These are phyloP conservation scores for Magnaporthiopsis rhizophila DNA, from an alignment of 2,329 filamentous ascomycete species.

Conservation along the genomic window DNA sequence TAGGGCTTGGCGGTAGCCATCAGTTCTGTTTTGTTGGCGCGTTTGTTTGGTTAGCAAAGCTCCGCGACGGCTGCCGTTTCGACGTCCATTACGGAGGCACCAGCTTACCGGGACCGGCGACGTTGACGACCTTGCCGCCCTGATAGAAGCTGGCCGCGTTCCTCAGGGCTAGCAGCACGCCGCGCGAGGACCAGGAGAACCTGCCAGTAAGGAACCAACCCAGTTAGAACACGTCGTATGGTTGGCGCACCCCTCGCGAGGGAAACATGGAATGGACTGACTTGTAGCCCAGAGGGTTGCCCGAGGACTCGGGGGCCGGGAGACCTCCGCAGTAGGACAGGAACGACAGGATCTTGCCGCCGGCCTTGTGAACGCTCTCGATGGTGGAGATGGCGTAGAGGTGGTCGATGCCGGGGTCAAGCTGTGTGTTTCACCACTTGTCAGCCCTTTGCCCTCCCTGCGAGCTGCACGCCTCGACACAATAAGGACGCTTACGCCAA, in stretches of 20 bases:
- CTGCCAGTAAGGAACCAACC: not conserved
- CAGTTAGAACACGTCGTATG: constrained; percentile 3
- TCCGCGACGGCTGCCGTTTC: too few relatives aligned
- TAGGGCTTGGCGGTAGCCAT: constrained; percentile 88
- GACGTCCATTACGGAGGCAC: not conserved
- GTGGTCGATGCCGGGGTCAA: constrained; percentile 66
- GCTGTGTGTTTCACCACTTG: constrained; percentile 11
- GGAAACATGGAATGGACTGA: constrained; percentile 44
- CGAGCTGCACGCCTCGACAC: not conserved
- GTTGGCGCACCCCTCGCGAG: constrained; percentile 26
- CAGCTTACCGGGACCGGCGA: constrained; percentile 37
- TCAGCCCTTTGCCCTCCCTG: not conserved
- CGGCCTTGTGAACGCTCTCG: constrained; percentile 74
- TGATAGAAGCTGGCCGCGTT: constrained; percentile 81
- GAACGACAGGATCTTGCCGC: constrained; percentile 80
- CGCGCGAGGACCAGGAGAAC: constrained; percentile 50
- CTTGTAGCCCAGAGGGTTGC: constrained; percentile 91
- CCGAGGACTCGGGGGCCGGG: constrained; percentile 62
- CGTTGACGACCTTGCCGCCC: constrained; percentile 65
- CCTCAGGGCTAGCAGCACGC: constrained; percentile 77
- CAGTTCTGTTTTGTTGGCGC: constrained; percentile 45
- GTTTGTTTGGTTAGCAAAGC: constrained; percentile 11
- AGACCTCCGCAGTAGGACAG: constrained; percentile 79
- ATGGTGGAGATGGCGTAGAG: constrained; percentile 82
- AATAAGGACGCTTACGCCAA: constrained; percentile 41